Evolutionary conservation across 345 rosid species (phyloP), one percentile per base, ranked within the genome.

Genomic region (Populus tremula): DNA sequence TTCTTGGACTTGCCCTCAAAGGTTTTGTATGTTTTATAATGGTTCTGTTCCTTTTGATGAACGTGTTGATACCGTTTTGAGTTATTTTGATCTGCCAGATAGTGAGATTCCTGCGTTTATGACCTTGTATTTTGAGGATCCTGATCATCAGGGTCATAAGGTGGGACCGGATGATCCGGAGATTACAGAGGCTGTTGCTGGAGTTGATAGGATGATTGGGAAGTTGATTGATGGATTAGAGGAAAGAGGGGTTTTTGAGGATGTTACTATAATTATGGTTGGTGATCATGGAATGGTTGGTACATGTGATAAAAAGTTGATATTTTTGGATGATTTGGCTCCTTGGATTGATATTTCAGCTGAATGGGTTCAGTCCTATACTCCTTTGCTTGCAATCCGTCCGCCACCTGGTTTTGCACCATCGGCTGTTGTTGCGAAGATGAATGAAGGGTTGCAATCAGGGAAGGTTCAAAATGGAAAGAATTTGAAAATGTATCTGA

Each of bases 281-380:
- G 98, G 99, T 77, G 99, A 93, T 84, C 99, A 93, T 82, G 97
- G 99, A 36, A 95, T 95, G 98, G 99, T 91, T 38, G 96, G 98
- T 38, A 93, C 97, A 18, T 95, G 99, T 72, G 99, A 95, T 74
- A 88, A 88, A 68, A 95, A 92, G 83, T 43, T 95, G 67, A 81
- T 95, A 16, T 87, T 87, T 54, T 71, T 93, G 5, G 96, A 93
- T 62, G 96, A 93, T 87, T 90, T 95, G 78, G 88, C 87, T n/a
- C 64, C 91, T 64, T 91, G 94, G 94, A 84, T 93, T 59, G 73
- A 84, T 53, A 86, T 95, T 71, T 96, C 98, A 0, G 67, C 81
- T 0, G 83, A 79, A 10, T 95, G 99, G 98, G 91, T 95, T 80
- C 97, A 85, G 47, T 88, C 89, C 2, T 86, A 92, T 74, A 83